A percentile compares a stretch with the other conserved stretches of the same genome.
phyloP scores from a whole-genome alignment of 2,329 filamentous ascomycete species.

The Aspergillus fumigatus region DNA sequence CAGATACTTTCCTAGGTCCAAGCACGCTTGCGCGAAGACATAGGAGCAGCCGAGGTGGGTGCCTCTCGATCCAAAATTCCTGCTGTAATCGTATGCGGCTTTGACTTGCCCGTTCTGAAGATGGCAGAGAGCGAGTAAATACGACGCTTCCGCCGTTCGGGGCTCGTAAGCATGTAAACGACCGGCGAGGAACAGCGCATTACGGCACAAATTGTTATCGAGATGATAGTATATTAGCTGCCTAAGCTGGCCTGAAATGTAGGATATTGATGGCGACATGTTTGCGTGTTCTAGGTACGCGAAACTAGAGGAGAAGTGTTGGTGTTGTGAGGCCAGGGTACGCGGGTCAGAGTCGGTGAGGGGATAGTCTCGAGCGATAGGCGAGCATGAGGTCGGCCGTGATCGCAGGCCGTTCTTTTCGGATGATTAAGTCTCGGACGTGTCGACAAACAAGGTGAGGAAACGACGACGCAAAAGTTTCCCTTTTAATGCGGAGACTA shows the following conservation, averaged over 20 bases:
- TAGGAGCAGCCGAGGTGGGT: slow-evolving; percentile 82
- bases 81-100: slow-evolving; percentile 79
- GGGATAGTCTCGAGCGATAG: neutral
- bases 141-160: slow-evolving; percentile 71
- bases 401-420: neutral
- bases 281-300: slow-evolving; percentile 7
- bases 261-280: slow-evolving; percentile 54
- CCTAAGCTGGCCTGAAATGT: slow-evolving; percentile 57
- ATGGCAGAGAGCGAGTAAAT: slow-evolving; percentile 80
- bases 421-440: neutral
- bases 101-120: slow-evolving; percentile 76
- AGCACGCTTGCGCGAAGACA: slow-evolving; percentile 83
- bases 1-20: slow-evolving; percentile 70
- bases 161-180: slow-evolving; percentile 80
- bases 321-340: slow-evolving; percentile 1
- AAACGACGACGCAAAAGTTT: slow-evolving; percentile 13
- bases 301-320: neutral
- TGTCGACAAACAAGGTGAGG: slow-evolving; percentile 8
- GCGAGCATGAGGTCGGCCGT: neutral
- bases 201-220: slow-evolving; percentile 84
- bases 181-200: slow-evolving; percentile 90
- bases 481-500: neutral
- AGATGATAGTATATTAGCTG: slow-evolving; percentile 69
- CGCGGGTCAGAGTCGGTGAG: neutral
- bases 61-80: slow-evolving; percentile 64